Conservation (phyloP, 345 rosid species). For the Brassica carinata region DNA sequence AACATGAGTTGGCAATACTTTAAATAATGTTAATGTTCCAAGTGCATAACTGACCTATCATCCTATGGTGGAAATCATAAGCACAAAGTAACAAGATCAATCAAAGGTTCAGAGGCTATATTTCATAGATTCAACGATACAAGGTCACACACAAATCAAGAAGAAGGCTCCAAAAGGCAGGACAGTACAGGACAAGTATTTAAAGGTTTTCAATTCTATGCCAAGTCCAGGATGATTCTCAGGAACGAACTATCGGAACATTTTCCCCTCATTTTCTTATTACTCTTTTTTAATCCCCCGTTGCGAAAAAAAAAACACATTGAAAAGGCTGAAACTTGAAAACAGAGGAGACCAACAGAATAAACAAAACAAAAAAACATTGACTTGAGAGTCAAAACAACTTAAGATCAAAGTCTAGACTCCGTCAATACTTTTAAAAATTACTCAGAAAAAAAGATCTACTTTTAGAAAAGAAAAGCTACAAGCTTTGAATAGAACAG, state of each 20-base stretch:
- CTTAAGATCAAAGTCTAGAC: conserved; percentile 25
- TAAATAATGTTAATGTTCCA: neutral
- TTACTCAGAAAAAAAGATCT: neutral
- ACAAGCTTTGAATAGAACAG: neutral
- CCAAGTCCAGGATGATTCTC: neutral
- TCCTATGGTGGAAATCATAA: too few relatives aligned
- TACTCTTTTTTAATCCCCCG: neutral
- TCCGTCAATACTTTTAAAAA: neutral
- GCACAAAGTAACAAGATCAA: conserved; percentile 12
- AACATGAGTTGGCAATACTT: neutral
- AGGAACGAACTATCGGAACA: neutral
- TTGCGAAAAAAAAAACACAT: conserved; percentile 6
- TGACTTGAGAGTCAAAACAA: conserved; percentile 27
- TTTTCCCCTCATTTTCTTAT: neutral
- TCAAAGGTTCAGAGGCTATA: neutral
- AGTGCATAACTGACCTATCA: neutral
- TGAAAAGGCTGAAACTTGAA: conserved; percentile 8
- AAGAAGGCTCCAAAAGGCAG: too few relatives aligned
- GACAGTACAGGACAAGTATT: too few relatives aligned
- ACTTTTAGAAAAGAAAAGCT: too few relatives aligned
- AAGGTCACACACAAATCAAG: too few relatives aligned
- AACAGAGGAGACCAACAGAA: conserved; percentile 6
- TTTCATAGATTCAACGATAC: neutral
- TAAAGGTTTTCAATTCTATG: neutral
- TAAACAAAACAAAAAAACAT: neutral